Evolutionary conservation across 495 filamentous ascomycete genomes (phyloP), one percentile per base, ranked within the genome.

Genomic region (Penicillium atrosanguineum): DNA sequence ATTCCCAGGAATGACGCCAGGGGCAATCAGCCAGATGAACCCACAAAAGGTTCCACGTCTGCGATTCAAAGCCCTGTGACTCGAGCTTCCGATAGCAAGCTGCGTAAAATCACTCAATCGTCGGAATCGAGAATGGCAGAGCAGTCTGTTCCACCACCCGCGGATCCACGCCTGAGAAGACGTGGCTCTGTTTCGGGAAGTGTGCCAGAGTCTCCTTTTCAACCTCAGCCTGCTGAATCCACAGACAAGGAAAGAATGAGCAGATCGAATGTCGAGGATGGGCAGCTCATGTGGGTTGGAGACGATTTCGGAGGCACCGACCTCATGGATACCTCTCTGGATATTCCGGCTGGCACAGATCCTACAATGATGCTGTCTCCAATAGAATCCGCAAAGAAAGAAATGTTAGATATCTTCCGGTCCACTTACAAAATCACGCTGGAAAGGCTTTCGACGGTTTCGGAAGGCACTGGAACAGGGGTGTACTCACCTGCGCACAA

Each of bases 401-500:
- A 23, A 8, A 34, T 34, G 31, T 14, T 15, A 2, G 14, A 21
- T 3, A 67, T 68, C 34, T 53, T 57, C 26, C 19, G 38, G 1
- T 11, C 43, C 1, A 15, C 36, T 0, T 60, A 54, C 28, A 52
- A 55, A 0, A 59, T 69, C 16, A 61, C 55, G 0, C 57, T 69
- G 46, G 50, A 62, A 1, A 44, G 49, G 0, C 52, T 75, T 25
- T 55, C 48, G 21, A 58, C 48, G 8, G 28, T 60, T 14, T 34
- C 31, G 8, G 31, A 34, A 8, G 31, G 31, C 9, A 50, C 47
- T n/a, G 48, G 38, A 12, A 16, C 26, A 2, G 53, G 26, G 4
- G 59, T 58, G 29, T 8, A 29, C 7, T 46, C 57, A 12, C 34
- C 50, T 4, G 55, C 64, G n/a, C 59, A 65, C 16, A 51, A 58